phyloP scores from a whole-genome alignment of 192 early-diverging fungal species.

The Glomus cerebriforme region DNA sequence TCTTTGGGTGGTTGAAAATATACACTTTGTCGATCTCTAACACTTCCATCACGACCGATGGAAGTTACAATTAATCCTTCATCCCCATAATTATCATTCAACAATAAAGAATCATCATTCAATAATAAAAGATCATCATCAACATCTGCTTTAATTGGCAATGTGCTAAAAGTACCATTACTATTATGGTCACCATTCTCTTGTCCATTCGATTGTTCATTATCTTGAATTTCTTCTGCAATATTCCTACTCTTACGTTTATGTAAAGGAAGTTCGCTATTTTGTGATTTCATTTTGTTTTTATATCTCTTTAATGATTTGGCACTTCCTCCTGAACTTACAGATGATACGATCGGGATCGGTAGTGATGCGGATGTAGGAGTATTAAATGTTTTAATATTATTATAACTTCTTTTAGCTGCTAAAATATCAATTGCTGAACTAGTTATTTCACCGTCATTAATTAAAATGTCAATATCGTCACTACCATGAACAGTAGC shows the following conservation, averaged over 20 bases:
- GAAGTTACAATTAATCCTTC: constrained; percentile 14
- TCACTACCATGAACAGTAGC: neutral
- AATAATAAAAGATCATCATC: neutral
- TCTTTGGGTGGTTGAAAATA: constrained; percentile 16
- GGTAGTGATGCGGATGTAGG: neutral
- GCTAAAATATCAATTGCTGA: neutral
- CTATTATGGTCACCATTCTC: neutral
- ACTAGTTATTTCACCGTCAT: neutral
- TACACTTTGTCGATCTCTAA: neutral
- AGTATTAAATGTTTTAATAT: neutral
- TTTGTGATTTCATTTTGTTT: neutral
- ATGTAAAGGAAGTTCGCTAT: constrained; percentile 2
- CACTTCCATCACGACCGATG: neutral
- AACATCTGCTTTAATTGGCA: neutral
- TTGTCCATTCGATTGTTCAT: neutral
- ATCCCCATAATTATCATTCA: neutral
- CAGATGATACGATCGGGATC: neutral
- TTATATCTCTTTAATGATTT: neutral
- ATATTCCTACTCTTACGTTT: neutral
- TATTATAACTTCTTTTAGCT: neutral
- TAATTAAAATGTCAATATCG: neutral
- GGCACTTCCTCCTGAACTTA: neutral
- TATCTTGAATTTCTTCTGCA: neutral
- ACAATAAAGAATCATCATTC: neutral
- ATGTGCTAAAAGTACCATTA: neutral